A percentile compares a stretch with the other conserved stretches of the same genome.
Conservation (phyloP, 1,284 basidiomycete species). For the Naganishia cerealis region DNA sequence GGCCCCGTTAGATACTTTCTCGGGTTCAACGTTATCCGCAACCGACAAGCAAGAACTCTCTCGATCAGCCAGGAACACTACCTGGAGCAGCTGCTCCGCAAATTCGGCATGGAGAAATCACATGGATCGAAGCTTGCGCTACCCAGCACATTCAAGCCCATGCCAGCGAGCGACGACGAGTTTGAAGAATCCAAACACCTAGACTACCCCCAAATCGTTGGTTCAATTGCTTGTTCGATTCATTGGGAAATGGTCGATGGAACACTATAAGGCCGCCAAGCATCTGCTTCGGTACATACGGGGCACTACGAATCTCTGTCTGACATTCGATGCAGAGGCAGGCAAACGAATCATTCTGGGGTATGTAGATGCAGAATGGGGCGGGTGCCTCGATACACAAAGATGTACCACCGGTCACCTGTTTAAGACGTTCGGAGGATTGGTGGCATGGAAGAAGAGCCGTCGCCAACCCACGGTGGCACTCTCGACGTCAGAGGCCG, state of each 20-base stretch:
- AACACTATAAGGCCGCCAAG: constrained; percentile 8
- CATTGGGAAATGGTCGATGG: constrained; percentile 1
- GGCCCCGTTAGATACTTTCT: constrained; percentile 41
- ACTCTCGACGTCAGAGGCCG: constrained; percentile 54
- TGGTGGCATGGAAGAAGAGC: constrained; percentile 54
- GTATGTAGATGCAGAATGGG: constrained; percentile 26
- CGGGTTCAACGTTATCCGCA: constrained; percentile 43
- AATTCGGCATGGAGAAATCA: constrained; percentile 36
- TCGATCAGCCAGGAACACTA: constrained; percentile 39
- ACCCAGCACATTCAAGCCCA: constrained; percentile 26
- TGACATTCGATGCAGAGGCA: constrained; percentile 46
- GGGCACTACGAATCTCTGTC: constrained; percentile 26
- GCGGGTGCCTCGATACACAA: constrained; percentile 12
- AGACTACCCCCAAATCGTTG: constrained; percentile 25
- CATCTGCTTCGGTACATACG: constrained; percentile 16
- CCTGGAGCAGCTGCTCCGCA: constrained; percentile 33
- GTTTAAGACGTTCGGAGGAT: constrained; percentile 45
- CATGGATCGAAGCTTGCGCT: constrained; percentile 23
- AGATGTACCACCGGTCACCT: constrained; percentile 54
- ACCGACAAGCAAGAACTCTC: constrained; percentile 37
- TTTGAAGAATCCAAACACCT: constrained; percentile 11
- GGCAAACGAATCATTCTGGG: constrained; percentile 1
- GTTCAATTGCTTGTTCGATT: constrained; percentile 22
- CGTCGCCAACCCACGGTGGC: constrained; percentile 53
- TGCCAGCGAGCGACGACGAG: constrained; percentile 30